Evolutionary conservation across 805 yeast genomes (phyloP).

Genomic region (Kodamaea leandrae): DNA sequence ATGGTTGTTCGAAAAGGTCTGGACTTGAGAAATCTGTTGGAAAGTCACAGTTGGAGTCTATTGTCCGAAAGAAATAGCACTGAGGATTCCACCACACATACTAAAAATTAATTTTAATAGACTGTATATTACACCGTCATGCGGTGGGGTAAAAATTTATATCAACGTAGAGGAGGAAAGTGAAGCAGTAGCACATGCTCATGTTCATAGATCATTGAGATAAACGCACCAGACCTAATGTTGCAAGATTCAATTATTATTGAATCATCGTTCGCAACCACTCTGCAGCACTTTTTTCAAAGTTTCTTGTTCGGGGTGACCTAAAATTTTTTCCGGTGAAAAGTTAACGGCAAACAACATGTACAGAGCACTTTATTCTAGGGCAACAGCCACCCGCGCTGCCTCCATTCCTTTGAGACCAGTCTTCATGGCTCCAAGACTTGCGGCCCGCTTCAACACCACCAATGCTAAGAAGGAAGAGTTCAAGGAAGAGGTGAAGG

Average conservation of each 20-base stretch:
- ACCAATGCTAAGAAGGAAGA: constrained; percentile 14
- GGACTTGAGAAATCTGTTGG: constrained; percentile 15
- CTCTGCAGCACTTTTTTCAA: constrained; percentile 1
- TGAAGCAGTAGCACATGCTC: too few relatives aligned
- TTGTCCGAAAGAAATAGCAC: too few relatives aligned
- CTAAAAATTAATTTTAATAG: too few relatives aligned
- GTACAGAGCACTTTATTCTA: constrained; percentile 26
- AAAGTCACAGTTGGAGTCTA: constrained; percentile 19
- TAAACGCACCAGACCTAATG: too few relatives aligned
- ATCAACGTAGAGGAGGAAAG: too few relatives aligned
- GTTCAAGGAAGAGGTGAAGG: constrained; percentile 5
- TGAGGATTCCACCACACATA: too few relatives aligned
- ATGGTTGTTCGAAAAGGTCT: not conserved
- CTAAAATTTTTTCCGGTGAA: constrained; percentile 8
- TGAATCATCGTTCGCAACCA: too few relatives aligned
- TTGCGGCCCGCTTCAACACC: constrained; percentile 18
- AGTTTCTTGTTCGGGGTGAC: not conserved
- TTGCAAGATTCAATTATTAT: too few relatives aligned
- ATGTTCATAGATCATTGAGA: too few relatives aligned
- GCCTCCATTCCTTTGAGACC: constrained; percentile 16
- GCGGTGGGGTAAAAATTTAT: too few relatives aligned
- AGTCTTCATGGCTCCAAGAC: constrained; percentile 12
- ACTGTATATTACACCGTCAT: too few relatives aligned
- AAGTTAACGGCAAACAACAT: constrained; percentile 12
- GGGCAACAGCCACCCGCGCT: constrained; percentile 18